Base-by-base conservation (phyloP, 2,329 filamentous ascomycete genomes). In the Periconia sp. region DNA sequence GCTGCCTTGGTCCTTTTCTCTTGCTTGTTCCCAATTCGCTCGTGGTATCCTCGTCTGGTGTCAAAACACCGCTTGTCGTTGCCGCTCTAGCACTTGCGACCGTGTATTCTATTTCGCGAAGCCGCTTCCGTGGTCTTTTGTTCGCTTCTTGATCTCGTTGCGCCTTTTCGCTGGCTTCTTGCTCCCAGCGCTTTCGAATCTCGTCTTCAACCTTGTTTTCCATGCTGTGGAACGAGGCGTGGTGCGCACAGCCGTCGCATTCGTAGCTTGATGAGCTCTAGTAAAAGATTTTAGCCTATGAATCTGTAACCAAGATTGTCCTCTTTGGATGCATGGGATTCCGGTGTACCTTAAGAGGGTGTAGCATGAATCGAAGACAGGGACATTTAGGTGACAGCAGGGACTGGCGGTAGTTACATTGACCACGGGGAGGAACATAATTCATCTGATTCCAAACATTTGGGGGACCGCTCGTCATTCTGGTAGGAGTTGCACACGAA, bases 321-420 rank as follows among this genome's bases (percentile, higher is more conserved):
- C 8, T 27, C 23, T 37, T 37, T 11, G 3, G 10, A 37, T 42
- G 20, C 41, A 10, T 27, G 30, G 18, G 35, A 8, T 8, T 27
- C 11, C 11, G 1, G 27, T 61, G 46, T 63, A 77, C 81, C 70
- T 84, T 82, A 42, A 83, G 71, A 0, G 81, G 81, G 66, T 83
- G 81, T 7, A 82, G 66, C 81, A 84, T 84, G 71, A 83, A 84
- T 17, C 81, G 75, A 41, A 81, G 67, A 62, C 81, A 84, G 5
- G 81, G 73, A 58, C 81, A 84, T 47, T 69, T 76, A 1, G 76
- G 63, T 2, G 73, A 75, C 31, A 82, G 65, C 15, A 81, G 63
- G 20, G 75, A 76, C 2, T 71, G 67, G 57, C 80, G 82, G 71
- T 75, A 75, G 48, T 80, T 80, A 67, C 81, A 83, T 49, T 72